Percentiles rank a stretch among this genome's conserved stretches.
phyloP scores from a whole-genome alignment of 768 basidiomycete species.

The Tylopilus rubrobrunneus region DNA sequence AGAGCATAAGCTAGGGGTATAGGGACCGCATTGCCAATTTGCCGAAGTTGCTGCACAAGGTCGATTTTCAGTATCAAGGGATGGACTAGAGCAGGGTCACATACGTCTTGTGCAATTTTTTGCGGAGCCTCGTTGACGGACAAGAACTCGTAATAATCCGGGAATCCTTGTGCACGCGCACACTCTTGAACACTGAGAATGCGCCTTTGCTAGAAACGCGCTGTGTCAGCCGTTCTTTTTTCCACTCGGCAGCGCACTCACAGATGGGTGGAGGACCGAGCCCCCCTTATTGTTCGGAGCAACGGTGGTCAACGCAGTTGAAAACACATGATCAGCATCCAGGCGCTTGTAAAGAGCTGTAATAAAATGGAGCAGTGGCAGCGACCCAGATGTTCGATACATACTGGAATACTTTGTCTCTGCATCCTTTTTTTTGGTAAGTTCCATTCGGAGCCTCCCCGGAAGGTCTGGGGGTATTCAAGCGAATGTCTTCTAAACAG shows the following conservation, averaged over 20 bases:
- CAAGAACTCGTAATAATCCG: slow-evolving; percentile 62
- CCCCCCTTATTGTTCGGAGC: slow-evolving; percentile 49
- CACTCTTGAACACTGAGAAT: slow-evolving; percentile 63
- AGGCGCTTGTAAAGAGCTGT: slow-evolving; percentile 57
- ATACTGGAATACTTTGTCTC: slow-evolving; percentile 28
- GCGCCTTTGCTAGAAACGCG: slow-evolving; percentile 56
- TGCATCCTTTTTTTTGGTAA: slow-evolving; percentile 26
- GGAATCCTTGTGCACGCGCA: slow-evolving; percentile 77
- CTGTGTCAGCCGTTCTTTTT: not conserved
- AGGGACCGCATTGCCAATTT: slow-evolving; percentile 81
- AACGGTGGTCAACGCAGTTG: slow-evolving; percentile 59
- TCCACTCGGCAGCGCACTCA: slow-evolving; percentile 18
- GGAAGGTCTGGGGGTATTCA: slow-evolving; percentile 36
- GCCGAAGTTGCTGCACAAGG: slow-evolving; percentile 56
- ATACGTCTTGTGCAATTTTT: slow-evolving; percentile 48
- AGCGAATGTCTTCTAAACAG: not conserved
- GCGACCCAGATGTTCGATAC: slow-evolving; percentile 1
- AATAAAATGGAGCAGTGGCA: slow-evolving; percentile 4
- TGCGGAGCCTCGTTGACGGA: slow-evolving; percentile 38
- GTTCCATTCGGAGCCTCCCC: slow-evolving; percentile 34
- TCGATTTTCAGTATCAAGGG: not conserved
- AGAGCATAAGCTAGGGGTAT: slow-evolving; percentile 64
- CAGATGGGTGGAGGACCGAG: slow-evolving; percentile 43
- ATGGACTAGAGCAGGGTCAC: slow-evolving; percentile 19
- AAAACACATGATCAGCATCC: slow-evolving; percentile 49